Conservation (phyloP, 1,284 basidiomycete genomes). For the Ganoderma resinaceum region DNA sequence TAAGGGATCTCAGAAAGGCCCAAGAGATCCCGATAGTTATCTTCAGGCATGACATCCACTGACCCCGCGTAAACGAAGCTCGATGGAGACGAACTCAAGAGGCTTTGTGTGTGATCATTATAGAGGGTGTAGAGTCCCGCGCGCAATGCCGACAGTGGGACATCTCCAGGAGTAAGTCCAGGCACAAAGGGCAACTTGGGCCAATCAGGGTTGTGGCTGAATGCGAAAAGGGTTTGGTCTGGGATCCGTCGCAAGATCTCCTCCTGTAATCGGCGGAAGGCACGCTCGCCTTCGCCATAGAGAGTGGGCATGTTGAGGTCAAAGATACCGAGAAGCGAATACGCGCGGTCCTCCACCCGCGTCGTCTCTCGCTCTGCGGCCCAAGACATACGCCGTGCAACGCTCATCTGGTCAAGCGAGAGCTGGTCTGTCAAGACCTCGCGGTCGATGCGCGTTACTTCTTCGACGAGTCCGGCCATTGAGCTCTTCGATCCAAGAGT, state of each 20-base stretch:
- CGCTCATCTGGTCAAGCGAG: neutral
- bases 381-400: conserved; percentile 10
- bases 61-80: neutral
- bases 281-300: neutral
- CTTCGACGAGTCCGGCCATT: neutral
- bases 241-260: conserved; percentile 2
- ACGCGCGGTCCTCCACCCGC: conserved; percentile 8
- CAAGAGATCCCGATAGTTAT: neutral
- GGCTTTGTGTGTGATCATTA: no score
- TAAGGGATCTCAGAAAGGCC: neutral
- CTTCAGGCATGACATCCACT: neutral
- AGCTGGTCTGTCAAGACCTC: neutral
- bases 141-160: no score
- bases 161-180: no score
- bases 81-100: neutral
- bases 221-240: conserved; percentile 6
- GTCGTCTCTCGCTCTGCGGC: conserved; percentile 4
- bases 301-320: neutral
- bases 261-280: conserved; percentile 1
- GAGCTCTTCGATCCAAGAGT: neutral
- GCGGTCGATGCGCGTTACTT: conserved; percentile 2
- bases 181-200: neutral
- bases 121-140: neutral
- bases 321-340: neutral
- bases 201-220: neutral